A percentile compares a stretch with the other conserved stretches of the same genome.
phyloP scores from a whole-genome alignment of 768 basidiomycete species.

The Boletus sp. region DNA sequence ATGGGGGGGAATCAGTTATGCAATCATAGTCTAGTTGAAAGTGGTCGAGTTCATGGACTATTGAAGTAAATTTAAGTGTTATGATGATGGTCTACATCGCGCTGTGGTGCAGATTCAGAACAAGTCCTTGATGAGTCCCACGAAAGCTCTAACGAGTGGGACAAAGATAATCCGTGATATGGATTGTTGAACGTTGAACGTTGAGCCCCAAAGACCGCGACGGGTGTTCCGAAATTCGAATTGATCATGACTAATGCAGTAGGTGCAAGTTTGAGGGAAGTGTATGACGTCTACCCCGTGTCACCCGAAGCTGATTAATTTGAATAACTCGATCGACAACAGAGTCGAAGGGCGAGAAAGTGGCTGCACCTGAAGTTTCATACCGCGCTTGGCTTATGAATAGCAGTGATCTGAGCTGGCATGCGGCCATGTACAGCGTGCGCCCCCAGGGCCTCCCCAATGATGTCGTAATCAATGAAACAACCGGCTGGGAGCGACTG shows the following conservation, averaged over 20 bases:
- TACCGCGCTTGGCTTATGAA: too few species aligned
- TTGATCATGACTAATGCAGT: too few species aligned
- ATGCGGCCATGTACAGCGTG: too few species aligned
- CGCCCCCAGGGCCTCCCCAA: too few species aligned
- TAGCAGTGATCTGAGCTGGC: too few species aligned
- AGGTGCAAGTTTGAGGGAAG: not conserved
- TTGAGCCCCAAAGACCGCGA: not conserved
- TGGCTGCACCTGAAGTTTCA: too few species aligned
- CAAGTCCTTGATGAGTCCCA: not conserved
- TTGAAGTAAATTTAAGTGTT: not conserved
- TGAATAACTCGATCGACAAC: too few species aligned
- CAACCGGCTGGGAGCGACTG: too few species aligned
- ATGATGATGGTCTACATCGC: not conserved
- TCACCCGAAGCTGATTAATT: not conserved
- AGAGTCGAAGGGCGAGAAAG: too few species aligned
- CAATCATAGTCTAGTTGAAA: not conserved
- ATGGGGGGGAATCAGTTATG: not conserved
- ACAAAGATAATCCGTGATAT: not conserved
- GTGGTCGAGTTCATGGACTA: not conserved
- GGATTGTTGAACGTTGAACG: too few species aligned
- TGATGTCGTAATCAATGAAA: too few species aligned
- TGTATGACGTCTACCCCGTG: not conserved
- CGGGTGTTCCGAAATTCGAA: too few species aligned
- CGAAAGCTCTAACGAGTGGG: not conserved
- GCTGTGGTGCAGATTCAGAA: not conserved